These are phyloP conservation scores for Inonotus hispidus DNA, from an alignment of 1,284 basidiomycete genomes.

Conservation along the genomic window DNA sequence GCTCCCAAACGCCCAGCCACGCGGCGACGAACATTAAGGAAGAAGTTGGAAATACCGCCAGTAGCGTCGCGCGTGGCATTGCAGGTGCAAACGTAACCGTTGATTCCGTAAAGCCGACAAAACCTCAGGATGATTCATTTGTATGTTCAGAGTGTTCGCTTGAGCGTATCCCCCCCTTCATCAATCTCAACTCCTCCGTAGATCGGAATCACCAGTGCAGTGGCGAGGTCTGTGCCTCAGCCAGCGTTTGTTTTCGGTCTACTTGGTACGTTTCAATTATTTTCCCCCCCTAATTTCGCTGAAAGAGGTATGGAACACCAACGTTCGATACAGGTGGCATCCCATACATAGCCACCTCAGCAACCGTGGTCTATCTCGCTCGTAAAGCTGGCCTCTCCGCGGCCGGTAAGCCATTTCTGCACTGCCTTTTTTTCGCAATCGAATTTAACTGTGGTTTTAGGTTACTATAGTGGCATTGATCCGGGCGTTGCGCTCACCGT, in stretches of 20 bases:
- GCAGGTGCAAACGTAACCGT: constrained; percentile 57
- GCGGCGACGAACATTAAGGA: constrained; percentile 70
- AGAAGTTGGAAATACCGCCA: constrained; percentile 66
- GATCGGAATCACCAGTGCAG: constrained; percentile 64
- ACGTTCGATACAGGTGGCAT: constrained; percentile 45
- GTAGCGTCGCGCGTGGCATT: constrained; percentile 67
- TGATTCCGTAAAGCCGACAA: constrained; percentile 41
- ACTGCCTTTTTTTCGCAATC: not conserved
- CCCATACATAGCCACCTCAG: constrained; percentile 79
- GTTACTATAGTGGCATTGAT: constrained; percentile 57
- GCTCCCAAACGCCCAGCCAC: constrained; percentile 64
- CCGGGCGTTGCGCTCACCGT: constrained; percentile 74
- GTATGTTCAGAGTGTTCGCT: constrained; percentile 37
- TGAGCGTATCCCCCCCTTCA: constrained; percentile 15
- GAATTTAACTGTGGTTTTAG: constrained; percentile 22
- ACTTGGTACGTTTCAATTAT: constrained; percentile 31
- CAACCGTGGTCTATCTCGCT: constrained; percentile 77
- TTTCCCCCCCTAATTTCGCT: not conserved
- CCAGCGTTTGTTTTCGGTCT: constrained; percentile 68
- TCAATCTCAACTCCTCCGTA: constrained; percentile 26
- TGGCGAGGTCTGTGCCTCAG: constrained; percentile 62
- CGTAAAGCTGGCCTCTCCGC: constrained; percentile 70
- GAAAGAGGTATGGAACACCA: not conserved
- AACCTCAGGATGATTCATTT: constrained; percentile 45
- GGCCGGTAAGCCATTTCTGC: constrained; percentile 30